Evolutionary conservation across 2,329 filamentous ascomycete genomes (phyloP), one percentile per base, ranked within the genome.

Genomic region (Cercospora zeina): DNA sequence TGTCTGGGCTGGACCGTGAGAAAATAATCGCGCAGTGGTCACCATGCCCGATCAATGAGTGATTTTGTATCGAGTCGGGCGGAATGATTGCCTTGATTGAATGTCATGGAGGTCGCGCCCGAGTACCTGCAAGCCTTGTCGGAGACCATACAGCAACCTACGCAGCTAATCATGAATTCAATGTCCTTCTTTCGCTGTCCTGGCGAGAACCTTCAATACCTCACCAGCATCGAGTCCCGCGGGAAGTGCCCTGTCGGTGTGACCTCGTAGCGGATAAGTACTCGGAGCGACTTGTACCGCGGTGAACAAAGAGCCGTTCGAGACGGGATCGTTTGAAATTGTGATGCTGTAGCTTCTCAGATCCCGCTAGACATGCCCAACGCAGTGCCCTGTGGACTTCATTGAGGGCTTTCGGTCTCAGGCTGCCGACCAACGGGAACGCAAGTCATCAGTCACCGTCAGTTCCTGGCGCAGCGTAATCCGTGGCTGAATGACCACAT

Each of bases 401-500:
- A 56, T 56, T 36, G 54, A 58, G 37, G 4, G 27, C 21, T 19
- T 33, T 19, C 45, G 39, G 39, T 42, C 55, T 49, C 39, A 30
- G 37, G 16, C 16, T 49, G 30, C 37, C 27, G 39, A 36, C 33
- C 31, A n/a, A 45, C 10, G 42, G 9, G 21, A 16, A 42, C 27
- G 16, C 55, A 58, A 31, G 16, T 34, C 24, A 27, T 34, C 24
- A 27, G 24, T 27, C n/a, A 33, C 49, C 49, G 30, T 34, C 10
- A 34, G 30, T 33, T 31, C 31, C 49, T 53, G 49, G 19, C 37
- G 30, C 39, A 33, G 55, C 55, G 55, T 58, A 58, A 58, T 58
- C 39, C 39, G 21, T 58, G 55, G 55, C 39, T 58, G 36, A 58
- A 33, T 58, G 30, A 49, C 55, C 55, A 50, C 14, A 34, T 27